Evolutionary conservation across 2,329 filamentous ascomycete species (phyloP), one percentile per base, ranked within the genome.

Genomic region (Apiospora aurea): DNA sequence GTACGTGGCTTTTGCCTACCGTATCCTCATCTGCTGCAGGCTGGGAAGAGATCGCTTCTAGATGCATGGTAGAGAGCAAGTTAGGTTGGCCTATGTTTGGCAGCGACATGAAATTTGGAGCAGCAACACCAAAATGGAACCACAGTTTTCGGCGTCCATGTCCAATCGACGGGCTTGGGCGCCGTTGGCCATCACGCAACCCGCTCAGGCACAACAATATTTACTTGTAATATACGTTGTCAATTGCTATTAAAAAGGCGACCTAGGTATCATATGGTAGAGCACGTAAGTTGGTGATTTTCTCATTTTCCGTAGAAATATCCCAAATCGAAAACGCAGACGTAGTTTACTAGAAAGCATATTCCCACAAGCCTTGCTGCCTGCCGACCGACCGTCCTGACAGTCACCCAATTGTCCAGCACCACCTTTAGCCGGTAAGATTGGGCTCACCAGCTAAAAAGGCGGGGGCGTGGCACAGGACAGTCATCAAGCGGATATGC

Each of bases 11-110:
- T 51, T 13, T 51, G 49, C n/a, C 11, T 51, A 24, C 49, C 10
- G 49, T 26, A 26, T 51, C 10, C 49, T 51, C 49, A 51, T 51
- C n/a, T 51, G n/a, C n/a, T 51, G n/a, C n/a, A 51, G 49, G 49
- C 49, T 51, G n/a, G 49, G 14, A 11, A 46, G n/a, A 26, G n/a
- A 24, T 51, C 49, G n/a, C 49, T 51, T 51, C n/a, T 51, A 26
- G 49, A 51, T n/a, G 46, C 46, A 49, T 24, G n/a, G 49, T 14
- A 51, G 11, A 26, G n/a, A 26, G n/a, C 49, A 51, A 51, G 49
- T 51, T 51, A 26, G 49, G 49, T 51, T 51, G n/a, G n/a, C n/a
- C 49, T 24, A 26, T 51, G 49, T 51, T 51, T 24, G 49, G n/a
- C 49, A 24, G 49, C 49, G n/a, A 26, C 49, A 51, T 51, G 49